These are phyloP conservation scores for Actinidia polygama DNA, from an alignment of 179 eudicot genomes.

Conservation along the genomic window DNA sequence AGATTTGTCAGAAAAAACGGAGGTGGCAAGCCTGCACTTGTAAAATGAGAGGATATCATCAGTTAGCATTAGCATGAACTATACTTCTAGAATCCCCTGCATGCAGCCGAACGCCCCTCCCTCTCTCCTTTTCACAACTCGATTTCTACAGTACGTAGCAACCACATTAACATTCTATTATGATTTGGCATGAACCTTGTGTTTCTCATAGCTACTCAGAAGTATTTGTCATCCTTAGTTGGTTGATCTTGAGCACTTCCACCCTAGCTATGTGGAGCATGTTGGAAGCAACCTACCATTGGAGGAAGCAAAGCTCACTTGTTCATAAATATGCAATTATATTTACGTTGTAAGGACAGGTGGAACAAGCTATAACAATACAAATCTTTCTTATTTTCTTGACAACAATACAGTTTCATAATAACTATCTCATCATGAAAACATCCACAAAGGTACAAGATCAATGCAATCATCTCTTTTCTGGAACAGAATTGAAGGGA, in stretches of 20 bases:
- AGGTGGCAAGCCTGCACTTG: background rate
- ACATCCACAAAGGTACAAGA: no score
- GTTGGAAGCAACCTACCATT: slow-evolving; percentile 70
- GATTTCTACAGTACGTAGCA: no score
- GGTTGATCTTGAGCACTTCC: slow-evolving; percentile 48
- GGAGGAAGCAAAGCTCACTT: slow-evolving; percentile 7
- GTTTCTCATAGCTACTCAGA: no score
- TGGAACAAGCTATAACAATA: background rate
- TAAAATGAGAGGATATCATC: background rate
- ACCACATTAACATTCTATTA: no score
- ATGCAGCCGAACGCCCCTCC: background rate
- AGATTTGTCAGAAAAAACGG: background rate
- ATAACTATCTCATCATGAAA: no score
- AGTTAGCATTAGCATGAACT: background rate
- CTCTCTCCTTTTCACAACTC: no score
- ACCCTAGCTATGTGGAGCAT: slow-evolving; percentile 74
- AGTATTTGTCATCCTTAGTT: no score
- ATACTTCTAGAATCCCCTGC: background rate
- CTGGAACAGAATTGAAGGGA: no score
- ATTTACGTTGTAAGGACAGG: slow-evolving; percentile 11
- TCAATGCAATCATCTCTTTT: no score
- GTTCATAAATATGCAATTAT: background rate
- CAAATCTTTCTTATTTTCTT: no score
- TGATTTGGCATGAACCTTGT: no score
- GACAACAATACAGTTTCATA: no score